Conservation (phyloP, 306 rosid species). For the Quercus berberidifolia region DNA sequence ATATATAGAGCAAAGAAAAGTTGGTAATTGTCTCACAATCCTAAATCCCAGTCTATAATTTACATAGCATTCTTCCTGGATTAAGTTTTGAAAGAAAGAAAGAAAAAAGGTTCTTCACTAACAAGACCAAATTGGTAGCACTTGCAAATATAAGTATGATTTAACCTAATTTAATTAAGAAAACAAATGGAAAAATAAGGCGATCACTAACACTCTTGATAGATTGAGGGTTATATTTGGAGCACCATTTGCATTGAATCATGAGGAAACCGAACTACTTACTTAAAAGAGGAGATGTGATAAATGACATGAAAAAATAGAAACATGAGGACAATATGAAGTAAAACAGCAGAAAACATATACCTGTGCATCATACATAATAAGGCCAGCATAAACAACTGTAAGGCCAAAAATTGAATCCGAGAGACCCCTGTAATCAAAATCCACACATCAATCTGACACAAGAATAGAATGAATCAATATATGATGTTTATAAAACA, state of each 20-base stretch:
- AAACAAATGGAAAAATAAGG: background rate
- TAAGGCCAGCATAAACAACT: slow-evolving; percentile 82
- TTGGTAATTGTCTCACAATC: background rate
- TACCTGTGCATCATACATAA: slow-evolving; percentile 99
- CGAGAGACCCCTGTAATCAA: slow-evolving; percentile 65
- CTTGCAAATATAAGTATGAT: too few species aligned
- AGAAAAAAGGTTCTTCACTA: too few species aligned
- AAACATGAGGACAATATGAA: background rate
- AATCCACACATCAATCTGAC: background rate
- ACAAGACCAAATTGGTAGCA: too few species aligned
- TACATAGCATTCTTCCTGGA: background rate
- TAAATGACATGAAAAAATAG: background rate
- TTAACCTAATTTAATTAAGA: background rate
- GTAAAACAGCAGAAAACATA: slow-evolving; percentile 11
- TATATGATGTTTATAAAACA: too few species aligned
- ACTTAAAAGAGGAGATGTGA: background rate
- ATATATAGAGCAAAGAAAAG: background rate
- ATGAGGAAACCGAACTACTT: background rate
- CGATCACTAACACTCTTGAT: background rate
- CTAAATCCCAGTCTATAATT: background rate
- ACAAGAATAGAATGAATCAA: background rate
- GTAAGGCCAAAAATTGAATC: slow-evolving; percentile 84
- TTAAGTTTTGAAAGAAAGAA: too few species aligned
- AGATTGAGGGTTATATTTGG: background rate
- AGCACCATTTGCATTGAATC: background rate